A percentile compares a stretch with the other conserved stretches of the same genome.
These are phyloP conservation scores for Penicillium vulpinum DNA, from an alignment of 2,329 filamentous ascomycete species.

Conservation along the genomic window DNA sequence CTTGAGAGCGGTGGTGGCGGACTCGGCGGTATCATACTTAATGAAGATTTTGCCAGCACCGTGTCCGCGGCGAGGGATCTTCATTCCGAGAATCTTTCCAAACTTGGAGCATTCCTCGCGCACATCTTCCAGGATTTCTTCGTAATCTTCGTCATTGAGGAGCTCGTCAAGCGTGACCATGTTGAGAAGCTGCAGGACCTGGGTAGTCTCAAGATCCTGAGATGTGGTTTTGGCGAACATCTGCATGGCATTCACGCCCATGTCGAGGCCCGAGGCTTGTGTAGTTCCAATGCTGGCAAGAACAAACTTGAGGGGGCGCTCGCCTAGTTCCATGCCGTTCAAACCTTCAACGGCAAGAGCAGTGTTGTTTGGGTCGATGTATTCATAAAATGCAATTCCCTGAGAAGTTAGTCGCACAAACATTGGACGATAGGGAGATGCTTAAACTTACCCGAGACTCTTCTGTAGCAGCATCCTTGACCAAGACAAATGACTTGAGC, in stretches of 20 bases:
- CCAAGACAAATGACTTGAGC: constrained; percentile 85
- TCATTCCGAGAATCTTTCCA: constrained; percentile 80
- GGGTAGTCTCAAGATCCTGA: constrained; percentile 72
- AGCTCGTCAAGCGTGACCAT: constrained; percentile 98
- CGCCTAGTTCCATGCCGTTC: constrained; percentile 90
- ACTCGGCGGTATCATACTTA: constrained; percentile 79
- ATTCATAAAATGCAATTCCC: constrained; percentile 97
- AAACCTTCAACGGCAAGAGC: constrained; percentile 85
- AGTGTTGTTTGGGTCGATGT: constrained; percentile 71
- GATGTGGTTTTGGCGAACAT: constrained; percentile 91
- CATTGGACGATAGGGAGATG: constrained; percentile 8
- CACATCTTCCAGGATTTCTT: constrained; percentile 96
- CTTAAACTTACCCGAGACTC: constrained; percentile 74
- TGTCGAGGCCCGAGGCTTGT: constrained; percentile 88
- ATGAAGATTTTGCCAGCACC: constrained; percentile 98
- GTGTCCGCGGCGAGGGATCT: constrained; percentile 82
- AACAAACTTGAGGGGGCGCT: constrained; percentile 78
- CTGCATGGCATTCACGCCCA: constrained; percentile 96
- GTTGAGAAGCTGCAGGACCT: constrained; percentile 90
- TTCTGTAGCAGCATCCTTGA: constrained; percentile 81
- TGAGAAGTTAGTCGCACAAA: constrained; percentile 46
- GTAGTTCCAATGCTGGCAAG: constrained; percentile 91
- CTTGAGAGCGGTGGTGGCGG: constrained; percentile 79
- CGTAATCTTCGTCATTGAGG: constrained; percentile 90
- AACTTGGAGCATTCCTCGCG: constrained; percentile 91